Conservation (phyloP, 2,329 filamentous ascomycete species). For the Phoma herbarum region DNA sequence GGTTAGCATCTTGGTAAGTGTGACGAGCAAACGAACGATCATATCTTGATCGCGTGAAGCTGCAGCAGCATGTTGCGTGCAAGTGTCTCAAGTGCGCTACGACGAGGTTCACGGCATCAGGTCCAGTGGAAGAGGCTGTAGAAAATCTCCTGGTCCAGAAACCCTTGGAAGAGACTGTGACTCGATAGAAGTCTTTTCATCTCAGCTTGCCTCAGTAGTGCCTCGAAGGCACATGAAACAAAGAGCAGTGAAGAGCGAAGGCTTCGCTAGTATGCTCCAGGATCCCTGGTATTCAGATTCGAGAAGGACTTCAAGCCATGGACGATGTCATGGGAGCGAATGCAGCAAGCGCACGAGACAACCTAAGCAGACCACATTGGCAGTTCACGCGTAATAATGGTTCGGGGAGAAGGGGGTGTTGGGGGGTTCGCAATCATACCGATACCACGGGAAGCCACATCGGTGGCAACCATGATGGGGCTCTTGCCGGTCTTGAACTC, state of each 20-base stretch:
- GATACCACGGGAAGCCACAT: conserved; percentile 99
- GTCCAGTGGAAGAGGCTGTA: conserved; percentile 58
- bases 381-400: conserved; percentile 67
- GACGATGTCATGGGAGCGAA: conserved; percentile 90
- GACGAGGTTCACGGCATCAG: conserved; percentile 55
- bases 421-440: conserved; percentile 85
- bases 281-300: conserved; percentile 82
- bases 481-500: conserved; percentile 99
- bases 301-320: conserved; percentile 84
- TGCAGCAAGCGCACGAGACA: conserved; percentile 76
- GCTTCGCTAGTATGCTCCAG: conserved; percentile 82
- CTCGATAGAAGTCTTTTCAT: conserved; percentile 80
- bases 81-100: conserved; percentile 65
- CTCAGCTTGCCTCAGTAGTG: conserved; percentile 76
- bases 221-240: conserved; percentile 75
- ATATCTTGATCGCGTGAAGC: conserved; percentile 68
- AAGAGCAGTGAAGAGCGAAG: conserved; percentile 75
- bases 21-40: conserved; percentile 57
- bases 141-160: conserved; percentile 70
- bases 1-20: conserved; percentile 75
- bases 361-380: conserved; percentile 86
- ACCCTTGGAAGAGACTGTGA: conserved; percentile 72
- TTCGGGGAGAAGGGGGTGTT: conserved; percentile 51
- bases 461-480: conserved; percentile 99
- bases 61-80: conserved; percentile 63